Conservation (phyloP, 768 basidiomycete species). For the Hericium rajendrae region DNA sequence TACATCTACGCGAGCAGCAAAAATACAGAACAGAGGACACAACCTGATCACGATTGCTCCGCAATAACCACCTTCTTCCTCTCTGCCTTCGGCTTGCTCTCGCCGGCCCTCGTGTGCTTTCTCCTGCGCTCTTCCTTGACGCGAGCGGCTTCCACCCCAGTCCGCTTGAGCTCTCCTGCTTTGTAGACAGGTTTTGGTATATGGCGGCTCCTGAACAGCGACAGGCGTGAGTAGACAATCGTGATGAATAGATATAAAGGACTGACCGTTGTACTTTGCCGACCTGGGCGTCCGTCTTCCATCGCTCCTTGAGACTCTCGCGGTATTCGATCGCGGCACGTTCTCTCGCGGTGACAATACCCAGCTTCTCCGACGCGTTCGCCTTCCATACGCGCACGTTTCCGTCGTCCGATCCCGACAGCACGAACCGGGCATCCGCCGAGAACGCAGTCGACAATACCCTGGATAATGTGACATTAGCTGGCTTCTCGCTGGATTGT, state of each 20-base stretch:
- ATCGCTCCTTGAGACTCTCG: conserved; percentile 76
- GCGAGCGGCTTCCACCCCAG: conserved; percentile 82
- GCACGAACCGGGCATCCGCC: conserved; percentile 81
- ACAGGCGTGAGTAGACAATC: neutral
- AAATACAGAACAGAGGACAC: neutral
- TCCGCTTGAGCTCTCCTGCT: conserved; percentile 77
- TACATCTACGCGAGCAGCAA: neutral
- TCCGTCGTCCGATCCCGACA: conserved; percentile 90
- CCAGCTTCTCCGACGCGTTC: conserved; percentile 85
- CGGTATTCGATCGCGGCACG: conserved; percentile 90
- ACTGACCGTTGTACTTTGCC: conserved; percentile 65
- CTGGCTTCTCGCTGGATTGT: neutral
- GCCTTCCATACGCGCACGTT: conserved; percentile 95
- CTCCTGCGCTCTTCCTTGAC: conserved; percentile 92
- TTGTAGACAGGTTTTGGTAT: conserved; percentile 88
- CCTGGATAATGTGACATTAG: conserved; percentile 27
- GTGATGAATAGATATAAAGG: too few relatives aligned
- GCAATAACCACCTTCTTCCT: conserved; percentile 78
- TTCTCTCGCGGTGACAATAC: conserved; percentile 83
- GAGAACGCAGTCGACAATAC: conserved; percentile 87
- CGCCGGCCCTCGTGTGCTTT: conserved; percentile 80
- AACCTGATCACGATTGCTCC: conserved; percentile 50
- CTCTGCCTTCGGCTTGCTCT: conserved; percentile 84
- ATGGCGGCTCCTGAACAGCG: conserved; percentile 52
- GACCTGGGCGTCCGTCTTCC: conserved; percentile 79